These are phyloP conservation scores for Coniochaeta ligniaria DNA, from an alignment of 2,329 filamentous ascomycete species.

Conservation along the genomic window DNA sequence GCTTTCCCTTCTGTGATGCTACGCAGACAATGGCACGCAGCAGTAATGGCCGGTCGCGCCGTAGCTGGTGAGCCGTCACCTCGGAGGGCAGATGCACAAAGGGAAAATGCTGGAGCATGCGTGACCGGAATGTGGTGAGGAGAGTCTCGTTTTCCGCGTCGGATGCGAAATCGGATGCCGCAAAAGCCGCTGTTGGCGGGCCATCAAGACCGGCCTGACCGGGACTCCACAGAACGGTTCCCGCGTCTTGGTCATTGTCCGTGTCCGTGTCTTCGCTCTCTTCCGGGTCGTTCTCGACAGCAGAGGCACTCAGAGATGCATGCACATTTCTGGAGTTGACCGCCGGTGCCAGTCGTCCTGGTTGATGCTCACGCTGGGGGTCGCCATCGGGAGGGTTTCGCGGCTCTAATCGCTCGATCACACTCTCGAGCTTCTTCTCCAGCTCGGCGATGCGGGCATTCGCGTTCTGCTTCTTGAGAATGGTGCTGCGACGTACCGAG, in stretches of 20 bases:
- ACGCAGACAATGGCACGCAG: conserved; percentile 26
- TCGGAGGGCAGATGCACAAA: conserved; percentile 22
- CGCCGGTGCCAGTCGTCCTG: too few species aligned
- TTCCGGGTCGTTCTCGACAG: too few species aligned
- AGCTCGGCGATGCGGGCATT: conserved; percentile 24
- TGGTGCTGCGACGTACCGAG: conserved; percentile 21
- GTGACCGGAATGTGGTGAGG: conserved; percentile 20
- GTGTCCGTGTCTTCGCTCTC: too few species aligned
- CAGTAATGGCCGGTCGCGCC: conserved; percentile 21
- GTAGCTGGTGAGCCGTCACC: conserved; percentile 22
- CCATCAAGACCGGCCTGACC: too few species aligned
- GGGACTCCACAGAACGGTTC: too few species aligned
- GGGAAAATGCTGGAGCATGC: conserved; percentile 26
- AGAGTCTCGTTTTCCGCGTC: not conserved
- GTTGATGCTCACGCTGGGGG: too few species aligned
- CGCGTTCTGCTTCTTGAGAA: conserved; percentile 17
- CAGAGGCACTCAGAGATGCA: too few species aligned
- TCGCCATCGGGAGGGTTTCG: too few species aligned
- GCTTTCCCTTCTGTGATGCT: conserved; percentile 14
- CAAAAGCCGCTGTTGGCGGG: not conserved
- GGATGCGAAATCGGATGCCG: not conserved
- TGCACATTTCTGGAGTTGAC: too few species aligned
- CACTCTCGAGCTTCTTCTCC: conserved; percentile 23
- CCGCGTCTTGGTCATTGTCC: too few species aligned
- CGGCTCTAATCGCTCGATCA: conserved; percentile 10